These are phyloP conservation scores for Zygosaccharomyces sapae DNA, from an alignment of 1,139 yeast genomes.

Conservation along the genomic window DNA sequence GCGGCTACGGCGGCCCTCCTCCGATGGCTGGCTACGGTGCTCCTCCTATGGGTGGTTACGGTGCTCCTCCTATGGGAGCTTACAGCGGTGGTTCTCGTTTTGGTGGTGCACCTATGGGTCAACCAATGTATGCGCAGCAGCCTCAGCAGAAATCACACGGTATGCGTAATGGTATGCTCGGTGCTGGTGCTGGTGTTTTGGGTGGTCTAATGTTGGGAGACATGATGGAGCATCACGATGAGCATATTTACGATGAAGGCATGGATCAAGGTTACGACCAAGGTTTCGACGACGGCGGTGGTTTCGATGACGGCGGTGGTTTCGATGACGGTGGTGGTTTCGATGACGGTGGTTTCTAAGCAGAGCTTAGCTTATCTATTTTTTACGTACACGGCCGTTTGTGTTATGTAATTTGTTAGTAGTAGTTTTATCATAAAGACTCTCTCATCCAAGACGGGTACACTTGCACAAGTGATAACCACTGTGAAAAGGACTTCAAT, in stretches of 20 bases:
- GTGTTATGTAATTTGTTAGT: neutral
- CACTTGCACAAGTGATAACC: neutral
- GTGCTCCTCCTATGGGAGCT: constrained; percentile 13
- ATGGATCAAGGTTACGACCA: constrained; percentile 26
- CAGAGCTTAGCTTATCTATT: neutral
- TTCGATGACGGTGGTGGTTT: constrained; percentile 30
- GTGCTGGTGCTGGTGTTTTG: constrained; percentile 75
- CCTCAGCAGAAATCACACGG: constrained; percentile 26
- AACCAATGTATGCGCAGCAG: constrained; percentile 33
- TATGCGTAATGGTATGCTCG: constrained; percentile 53
- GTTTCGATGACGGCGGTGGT: constrained; percentile 13
- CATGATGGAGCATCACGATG: constrained; percentile 23
- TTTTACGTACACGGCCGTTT: neutral
- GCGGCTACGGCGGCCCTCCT: constrained; percentile 3
- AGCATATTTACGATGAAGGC: constrained; percentile 21
- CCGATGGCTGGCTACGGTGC: constrained; percentile 1
- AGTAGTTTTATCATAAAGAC: neutral
- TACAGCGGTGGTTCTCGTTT: neutral
- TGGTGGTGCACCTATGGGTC: constrained; percentile 1
- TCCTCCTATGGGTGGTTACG: constrained; percentile 12
- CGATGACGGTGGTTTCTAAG: constrained; percentile 6
- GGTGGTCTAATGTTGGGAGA: constrained; percentile 62
- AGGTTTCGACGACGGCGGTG: constrained; percentile 28
- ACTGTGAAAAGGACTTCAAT: neutral
- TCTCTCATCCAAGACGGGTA: neutral